Percentiles rank a stretch among this genome's conserved stretches.
Evolutionary conservation across 1,139 yeast species (phyloP).

Genomic region (Kazachstania sp.): DNA sequence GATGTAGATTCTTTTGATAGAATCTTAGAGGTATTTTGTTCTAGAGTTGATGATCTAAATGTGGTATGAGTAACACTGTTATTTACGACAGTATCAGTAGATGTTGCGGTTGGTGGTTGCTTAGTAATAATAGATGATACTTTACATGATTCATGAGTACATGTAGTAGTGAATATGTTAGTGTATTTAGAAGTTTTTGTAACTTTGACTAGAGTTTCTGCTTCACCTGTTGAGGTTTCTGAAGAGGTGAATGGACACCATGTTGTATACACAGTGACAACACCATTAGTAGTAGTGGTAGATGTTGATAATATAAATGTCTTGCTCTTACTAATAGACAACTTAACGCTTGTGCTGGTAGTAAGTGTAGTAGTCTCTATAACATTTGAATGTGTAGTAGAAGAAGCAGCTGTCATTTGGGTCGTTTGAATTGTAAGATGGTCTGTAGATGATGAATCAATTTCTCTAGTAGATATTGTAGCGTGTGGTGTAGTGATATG

Average conservation of each 20-base stretch:
- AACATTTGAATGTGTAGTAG: background rate
- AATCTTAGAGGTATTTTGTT: too few species aligned
- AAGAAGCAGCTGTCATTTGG: too few species aligned
- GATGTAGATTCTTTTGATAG: too few species aligned
- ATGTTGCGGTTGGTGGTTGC: background rate
- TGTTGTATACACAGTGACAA: slow-evolving; percentile 31
- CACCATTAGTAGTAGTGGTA: slow-evolving; percentile 25
- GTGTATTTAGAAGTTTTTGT: background rate
- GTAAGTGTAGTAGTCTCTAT: background rate
- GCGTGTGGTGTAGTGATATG: too few species aligned
- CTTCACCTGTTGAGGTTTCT: background rate
- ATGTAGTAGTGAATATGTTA: background rate
- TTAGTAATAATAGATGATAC: background rate
- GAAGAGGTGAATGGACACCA: slow-evolving; percentile 31
- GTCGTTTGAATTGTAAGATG: too few species aligned
- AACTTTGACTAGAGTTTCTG: background rate
- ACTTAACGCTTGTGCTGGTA: background rate
- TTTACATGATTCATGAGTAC: background rate
- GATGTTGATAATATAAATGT: slow-evolving; percentile 26
- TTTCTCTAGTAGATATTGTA: background rate
- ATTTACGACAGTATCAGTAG: background rate
- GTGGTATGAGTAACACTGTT: background rate
- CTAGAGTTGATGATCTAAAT: too few species aligned
- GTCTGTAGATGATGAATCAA: background rate
- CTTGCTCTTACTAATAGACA: background rate